Evolutionary conservation across 495 filamentous ascomycete genomes (phyloP), one percentile per base, ranked within the genome.

Genomic region (Aspergillus coremiiformis): DNA sequence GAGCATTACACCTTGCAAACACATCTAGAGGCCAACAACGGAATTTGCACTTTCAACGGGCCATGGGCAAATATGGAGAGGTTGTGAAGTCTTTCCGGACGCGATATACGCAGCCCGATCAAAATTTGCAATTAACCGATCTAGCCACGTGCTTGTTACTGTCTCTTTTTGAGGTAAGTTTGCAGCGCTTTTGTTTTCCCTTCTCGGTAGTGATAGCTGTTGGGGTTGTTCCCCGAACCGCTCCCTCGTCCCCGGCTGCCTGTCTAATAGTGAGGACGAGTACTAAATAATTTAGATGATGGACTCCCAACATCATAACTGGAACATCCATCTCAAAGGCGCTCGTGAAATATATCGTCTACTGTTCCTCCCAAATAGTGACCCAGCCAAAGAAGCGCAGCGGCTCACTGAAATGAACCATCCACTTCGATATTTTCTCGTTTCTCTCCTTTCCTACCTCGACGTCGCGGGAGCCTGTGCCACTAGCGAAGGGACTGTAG

Each of bases 271-370:
- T 19, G 19, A 27, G 19, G 4, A 17, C n/a, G 7, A 11, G 37
- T 15, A 21, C 49, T 51, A 41, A 59, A 32, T 39, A 5, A 17
- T 27, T 7, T 29, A 73, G 70, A 73, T 73, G 70, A 73, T 73
- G 70, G 68, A 73, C 37, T 73, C 70, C 1, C 70, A 73, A 47
- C 58, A 73, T 24, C 56, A 66, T 33, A 71, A 73, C 24, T 73
- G 68, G 68, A 58, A 58, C 6, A 65, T 73, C 11, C 70, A 73
- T 44, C 64, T 73, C 10, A 64, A 73, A 56, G 70, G 70, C 26
- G 70, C 70, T 23, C 64, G 66, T 26, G 70, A 70, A 39, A 73
- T 73, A 27, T 73, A 71, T 44, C 65, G 67, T 26, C 55, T 66
- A 17, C 51, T 73, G 27, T 71, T 71, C 49, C 61, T 61, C 22